Base-by-base conservation (phyloP, 495 filamentous ascomycete genomes). In the Thozetella sp. region DNA sequence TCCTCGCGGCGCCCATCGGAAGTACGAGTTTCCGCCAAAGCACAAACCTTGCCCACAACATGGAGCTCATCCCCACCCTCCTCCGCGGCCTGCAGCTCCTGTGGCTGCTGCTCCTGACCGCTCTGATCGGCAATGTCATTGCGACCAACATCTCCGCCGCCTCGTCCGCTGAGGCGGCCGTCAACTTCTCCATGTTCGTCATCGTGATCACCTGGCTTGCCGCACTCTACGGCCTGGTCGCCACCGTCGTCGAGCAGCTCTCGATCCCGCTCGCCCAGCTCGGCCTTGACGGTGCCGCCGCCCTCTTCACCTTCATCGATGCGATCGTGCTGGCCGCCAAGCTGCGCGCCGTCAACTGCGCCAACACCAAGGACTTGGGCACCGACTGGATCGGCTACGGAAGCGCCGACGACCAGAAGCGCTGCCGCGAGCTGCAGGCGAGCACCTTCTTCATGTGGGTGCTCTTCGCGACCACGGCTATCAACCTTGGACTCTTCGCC, bases 151-250 rank as follows among this genome's bases (percentile, higher is more conserved):
- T 71, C 25, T 54, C 52, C 63, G 77, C 73, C 53, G 66, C 76
- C 24, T 54, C 54, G 25, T 57, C 63, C 9, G 72, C 74, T 27
- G 70, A 68, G 22, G 67, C 76, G 19, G 74, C 78, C 62, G 67
- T 80, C 67, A 80, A 81, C 69, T 82, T 80, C 68, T 61, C 72
- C 65, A 80, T 82, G 73, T 82, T 82, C 63, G 77, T 78, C 25
- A 68, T 73, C 43, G 76, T 72, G 0, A n/a, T 78, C 37, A 67
- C 75, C 1, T 81, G 77, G 77, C 53, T 81, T 1, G 66, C 70
- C 27, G 59, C 70, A 4, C 53, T 81, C 23, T 75, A 71, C 56
- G 76, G 71, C 4, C 59, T 80, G 1, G 58, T 69, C n/a, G 60
- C 70, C 17, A 54, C 64, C 57, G 54, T 78, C 26, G 55, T 76